Evolutionary conservation across 2,329 filamentous ascomycete genomes (phyloP).

Genomic region (Pestalotiopsis sp.): DNA sequence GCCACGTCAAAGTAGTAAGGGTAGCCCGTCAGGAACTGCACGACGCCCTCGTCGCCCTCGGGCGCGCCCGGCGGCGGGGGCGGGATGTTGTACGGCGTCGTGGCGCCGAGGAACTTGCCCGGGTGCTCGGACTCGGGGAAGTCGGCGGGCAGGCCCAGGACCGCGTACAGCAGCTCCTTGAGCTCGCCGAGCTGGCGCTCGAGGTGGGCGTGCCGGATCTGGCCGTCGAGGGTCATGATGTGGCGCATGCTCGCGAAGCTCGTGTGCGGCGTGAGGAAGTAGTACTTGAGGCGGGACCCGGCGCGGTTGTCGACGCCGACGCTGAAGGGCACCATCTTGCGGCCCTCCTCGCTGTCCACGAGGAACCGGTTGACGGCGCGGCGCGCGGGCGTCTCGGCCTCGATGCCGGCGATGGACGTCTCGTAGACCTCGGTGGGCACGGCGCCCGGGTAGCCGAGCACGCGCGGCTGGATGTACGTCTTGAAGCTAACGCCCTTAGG

Average conservation of each 20-base stretch:
- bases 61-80: constrained; percentile 10
- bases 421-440: constrained; percentile 7
- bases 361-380: constrained; percentile 11
- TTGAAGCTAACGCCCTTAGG: constrained; percentile 13
- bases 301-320: constrained; percentile 14
- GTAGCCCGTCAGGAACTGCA: constrained; percentile 1
- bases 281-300: constrained; percentile 15
- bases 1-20: constrained; percentile 19
- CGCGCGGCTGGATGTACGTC: constrained; percentile 13
- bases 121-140: constrained; percentile 14
- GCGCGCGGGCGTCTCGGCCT: not conserved
- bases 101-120: not conserved
- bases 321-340: constrained; percentile 13
- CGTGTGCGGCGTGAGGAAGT: constrained; percentile 16
- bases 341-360: constrained; percentile 6
- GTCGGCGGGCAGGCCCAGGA: constrained; percentile 13
- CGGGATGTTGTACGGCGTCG: constrained; percentile 10
- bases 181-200: constrained; percentile 16
- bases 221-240: constrained; percentile 16
- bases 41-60: constrained; percentile 7
- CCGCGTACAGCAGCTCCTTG: constrained; percentile 11
- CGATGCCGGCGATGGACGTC: not conserved
- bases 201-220: not conserved
- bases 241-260: constrained; percentile 14
- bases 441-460: constrained; percentile 8